Evolutionary conservation across 2,329 filamentous ascomycete genomes (phyloP).

Genomic region (Fusarium sp.): DNA sequence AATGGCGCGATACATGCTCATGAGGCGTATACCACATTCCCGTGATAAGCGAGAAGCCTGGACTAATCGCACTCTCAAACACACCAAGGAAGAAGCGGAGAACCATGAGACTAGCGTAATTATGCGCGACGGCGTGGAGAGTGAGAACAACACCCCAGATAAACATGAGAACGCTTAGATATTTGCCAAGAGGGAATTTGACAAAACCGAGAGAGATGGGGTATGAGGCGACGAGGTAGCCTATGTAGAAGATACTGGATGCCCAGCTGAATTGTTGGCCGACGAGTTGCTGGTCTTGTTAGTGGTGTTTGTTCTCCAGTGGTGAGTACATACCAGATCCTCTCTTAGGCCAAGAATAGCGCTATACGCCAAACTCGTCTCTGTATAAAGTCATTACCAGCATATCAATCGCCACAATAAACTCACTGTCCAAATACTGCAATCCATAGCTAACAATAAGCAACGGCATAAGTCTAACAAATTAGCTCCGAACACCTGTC

Average conservation of each 20-base stretch:
- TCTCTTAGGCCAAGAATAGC: constrained; percentile 5
- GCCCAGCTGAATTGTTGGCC: constrained; percentile 16
- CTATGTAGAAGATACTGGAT: constrained; percentile 10
- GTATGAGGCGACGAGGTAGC: constrained; percentile 11
- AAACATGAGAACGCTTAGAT: constrained; percentile 12
- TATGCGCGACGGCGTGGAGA: neutral
- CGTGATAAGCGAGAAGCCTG: neutral
- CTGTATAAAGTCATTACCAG: neutral
- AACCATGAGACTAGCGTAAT: neutral
- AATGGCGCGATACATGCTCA: constrained; percentile 5
- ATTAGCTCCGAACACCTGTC: neutral
- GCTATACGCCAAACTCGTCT: constrained; percentile 14
- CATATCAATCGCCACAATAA: fast-evolving
- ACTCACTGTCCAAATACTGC: constrained; percentile 10
- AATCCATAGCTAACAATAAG: constrained; percentile 8
- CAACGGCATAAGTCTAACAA: neutral
- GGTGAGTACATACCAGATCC: neutral
- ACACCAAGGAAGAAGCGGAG: constrained; percentile 4
- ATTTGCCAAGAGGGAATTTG: constrained; percentile 11
- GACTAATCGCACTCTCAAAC: constrained; percentile 9
- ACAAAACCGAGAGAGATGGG: constrained; percentile 13
- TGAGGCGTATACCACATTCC: constrained; percentile 16
- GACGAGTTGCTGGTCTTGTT: neutral
- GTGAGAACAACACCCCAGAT: constrained; percentile 3
- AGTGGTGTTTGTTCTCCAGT: fast-evolving